Evolutionary conservation across 1,284 basidiomycete species (phyloP).

Genomic region (Ustilago shanxiensis): DNA sequence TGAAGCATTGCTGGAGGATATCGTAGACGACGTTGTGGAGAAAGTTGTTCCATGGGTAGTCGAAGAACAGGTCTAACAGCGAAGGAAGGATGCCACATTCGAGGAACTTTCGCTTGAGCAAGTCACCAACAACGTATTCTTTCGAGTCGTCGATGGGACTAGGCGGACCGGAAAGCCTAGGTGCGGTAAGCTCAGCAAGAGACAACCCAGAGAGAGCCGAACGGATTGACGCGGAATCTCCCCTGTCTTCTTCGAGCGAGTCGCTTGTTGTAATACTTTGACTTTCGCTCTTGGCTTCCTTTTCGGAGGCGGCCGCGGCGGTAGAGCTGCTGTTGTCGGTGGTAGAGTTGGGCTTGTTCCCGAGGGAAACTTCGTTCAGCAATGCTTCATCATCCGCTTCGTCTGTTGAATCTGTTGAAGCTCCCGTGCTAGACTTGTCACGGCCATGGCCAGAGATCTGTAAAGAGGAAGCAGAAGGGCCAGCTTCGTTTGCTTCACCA

Average conservation of each 20-base stretch:
- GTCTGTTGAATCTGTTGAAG: conserved; percentile 55
- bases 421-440: conserved; percentile 46
- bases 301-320: conserved; percentile 8
- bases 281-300: conserved; percentile 13
- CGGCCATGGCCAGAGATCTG: conserved; percentile 30
- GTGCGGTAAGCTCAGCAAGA: conserved; percentile 61
- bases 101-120: conserved; percentile 66
- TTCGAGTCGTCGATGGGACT: conserved; percentile 55
- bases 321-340: conserved; percentile 8
- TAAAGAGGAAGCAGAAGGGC: not conserved
- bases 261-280: conserved; percentile 33
- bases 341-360: conserved; percentile 21
- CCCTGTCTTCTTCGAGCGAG: conserved; percentile 32
- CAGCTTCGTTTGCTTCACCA: not conserved
- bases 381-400: conserved; percentile 63
- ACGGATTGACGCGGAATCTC: conserved; percentile 45
- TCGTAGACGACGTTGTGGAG: conserved; percentile 97
- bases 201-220: conserved; percentile 63
- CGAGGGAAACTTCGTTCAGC: conserved; percentile 59
- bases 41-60: conserved; percentile 98
- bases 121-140: conserved; percentile 63
- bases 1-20: conserved; percentile 93
- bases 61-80: conserved; percentile 80
- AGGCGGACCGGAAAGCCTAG: conserved; percentile 53
- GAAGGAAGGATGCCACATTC: conserved; percentile 65